These are phyloP conservation scores for Tolypocladium nubicola DNA, from an alignment of 2,329 filamentous ascomycete genomes.

Conservation along the genomic window DNA sequence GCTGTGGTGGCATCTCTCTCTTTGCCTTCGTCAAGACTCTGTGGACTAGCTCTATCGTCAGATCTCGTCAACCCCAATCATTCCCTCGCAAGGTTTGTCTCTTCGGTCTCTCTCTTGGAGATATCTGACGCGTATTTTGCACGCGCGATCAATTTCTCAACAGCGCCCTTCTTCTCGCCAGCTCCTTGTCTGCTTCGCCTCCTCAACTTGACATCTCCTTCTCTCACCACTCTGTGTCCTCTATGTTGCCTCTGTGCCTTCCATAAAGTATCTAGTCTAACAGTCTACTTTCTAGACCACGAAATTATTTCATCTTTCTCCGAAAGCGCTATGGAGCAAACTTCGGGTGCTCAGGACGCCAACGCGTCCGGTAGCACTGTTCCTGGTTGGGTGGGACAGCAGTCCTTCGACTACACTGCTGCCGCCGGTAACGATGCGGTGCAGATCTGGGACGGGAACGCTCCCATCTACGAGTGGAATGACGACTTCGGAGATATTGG, in stretches of 20 bases:
- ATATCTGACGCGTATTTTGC: background rate
- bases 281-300: background rate
- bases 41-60: background rate
- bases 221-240: background rate
- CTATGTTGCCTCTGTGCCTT: background rate
- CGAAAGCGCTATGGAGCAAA: conserved; percentile 5
- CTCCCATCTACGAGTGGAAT: conserved; percentile 69
- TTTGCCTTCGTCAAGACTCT: background rate
- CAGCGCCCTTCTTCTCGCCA: background rate
- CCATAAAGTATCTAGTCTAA: background rate
- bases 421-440: conserved; percentile 6
- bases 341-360: background rate
- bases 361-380: conserved; percentile 15
- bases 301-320: background rate
- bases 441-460: conserved; percentile 39
- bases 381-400: conserved; percentile 34
- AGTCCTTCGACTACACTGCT: conserved; percentile 37
- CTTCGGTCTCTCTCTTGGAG: background rate
- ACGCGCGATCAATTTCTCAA: background rate
- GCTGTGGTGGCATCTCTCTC: background rate
- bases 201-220: background rate
- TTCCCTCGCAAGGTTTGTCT: background rate
- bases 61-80: background rate
- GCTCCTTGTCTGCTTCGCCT: background rate
- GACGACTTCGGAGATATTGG: conserved; percentile 82